Conservation (phyloP, 2,329 filamentous ascomycete species). For the Periconia macrospinosa region DNA sequence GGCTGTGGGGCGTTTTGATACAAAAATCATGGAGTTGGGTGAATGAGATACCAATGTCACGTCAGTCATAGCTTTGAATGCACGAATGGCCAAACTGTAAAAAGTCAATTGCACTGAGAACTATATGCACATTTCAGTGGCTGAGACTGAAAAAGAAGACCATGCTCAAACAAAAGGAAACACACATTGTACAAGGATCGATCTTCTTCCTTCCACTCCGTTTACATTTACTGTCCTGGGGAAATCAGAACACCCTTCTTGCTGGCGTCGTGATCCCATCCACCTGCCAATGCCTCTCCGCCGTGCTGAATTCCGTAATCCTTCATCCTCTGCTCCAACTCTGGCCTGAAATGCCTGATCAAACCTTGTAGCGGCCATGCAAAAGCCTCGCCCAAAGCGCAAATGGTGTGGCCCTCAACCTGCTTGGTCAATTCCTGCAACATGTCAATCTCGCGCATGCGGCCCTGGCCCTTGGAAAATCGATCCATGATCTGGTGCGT, state of each 20-base stretch:
- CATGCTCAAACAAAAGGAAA: slow-evolving; percentile 29
- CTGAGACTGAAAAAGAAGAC: slow-evolving; percentile 11
- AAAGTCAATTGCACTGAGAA: slow-evolving; percentile 27
- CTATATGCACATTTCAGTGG: slow-evolving; percentile 41
- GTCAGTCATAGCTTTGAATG: neutral
- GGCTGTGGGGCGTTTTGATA: neutral
- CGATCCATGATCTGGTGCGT: slow-evolving; percentile 98
- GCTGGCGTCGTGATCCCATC: slow-evolving; percentile 76
- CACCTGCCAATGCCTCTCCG: slow-evolving; percentile 77
- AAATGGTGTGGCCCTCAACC: slow-evolving; percentile 98
- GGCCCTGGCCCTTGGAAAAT: slow-evolving; percentile 87
- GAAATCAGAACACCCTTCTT: slow-evolving; percentile 82
- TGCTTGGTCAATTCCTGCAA: slow-evolving; percentile 99
- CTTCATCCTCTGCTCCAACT: slow-evolving; percentile 88
- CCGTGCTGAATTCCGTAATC: slow-evolving; percentile 74
- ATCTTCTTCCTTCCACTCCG: neutral
- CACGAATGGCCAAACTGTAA: neutral
- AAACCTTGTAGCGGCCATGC: slow-evolving; percentile 98
- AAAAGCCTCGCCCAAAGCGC: slow-evolving; percentile 95
- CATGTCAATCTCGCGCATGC: slow-evolving; percentile 96
- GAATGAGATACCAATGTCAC: slow-evolving; percentile 1
- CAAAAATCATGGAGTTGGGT: neutral
- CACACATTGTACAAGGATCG: slow-evolving; percentile 34
- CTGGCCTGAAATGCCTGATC: slow-evolving; percentile 96
- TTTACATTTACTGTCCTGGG: slow-evolving; percentile 73